Evolutionary conservation across 2,329 filamentous ascomycete species (phyloP).

Genomic region (Penicillium sumatraense): DNA sequence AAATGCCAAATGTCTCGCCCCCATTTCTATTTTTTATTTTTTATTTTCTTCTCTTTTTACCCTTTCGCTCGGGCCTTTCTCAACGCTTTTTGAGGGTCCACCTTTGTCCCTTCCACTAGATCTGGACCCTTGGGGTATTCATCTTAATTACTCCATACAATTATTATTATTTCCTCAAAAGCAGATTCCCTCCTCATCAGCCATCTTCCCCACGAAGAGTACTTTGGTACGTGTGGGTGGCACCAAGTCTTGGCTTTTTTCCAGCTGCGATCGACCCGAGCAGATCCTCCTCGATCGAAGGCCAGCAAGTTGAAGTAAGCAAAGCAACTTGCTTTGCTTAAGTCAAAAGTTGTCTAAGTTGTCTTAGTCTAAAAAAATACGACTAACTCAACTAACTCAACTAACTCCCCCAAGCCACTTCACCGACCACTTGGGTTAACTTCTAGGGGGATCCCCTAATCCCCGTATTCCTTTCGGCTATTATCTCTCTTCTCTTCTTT

Average conservation of each 20-base stretch:
- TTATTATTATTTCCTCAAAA: not conserved
- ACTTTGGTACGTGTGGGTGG: slow-evolving; percentile 12
- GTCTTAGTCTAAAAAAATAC: slow-evolving; percentile 19
- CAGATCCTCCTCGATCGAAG: slow-evolving; percentile 34
- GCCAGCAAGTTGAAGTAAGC: no score
- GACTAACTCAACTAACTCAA: not conserved
- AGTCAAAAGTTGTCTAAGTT: no score
- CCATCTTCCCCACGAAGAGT: no score
- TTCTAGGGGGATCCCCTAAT: slow-evolving; percentile 12
- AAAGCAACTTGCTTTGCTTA: no score
- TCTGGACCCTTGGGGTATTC: not conserved
- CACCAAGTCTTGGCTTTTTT: slow-evolving; percentile 23
- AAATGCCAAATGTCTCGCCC: not conserved
- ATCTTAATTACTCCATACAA: not conserved
- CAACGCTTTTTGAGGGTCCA: not conserved
- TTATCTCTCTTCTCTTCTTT: not conserved
- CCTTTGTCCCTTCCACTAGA: not conserved
- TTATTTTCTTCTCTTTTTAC: not conserved
- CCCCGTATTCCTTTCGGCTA: not conserved
- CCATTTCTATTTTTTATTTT: not conserved
- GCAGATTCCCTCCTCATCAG: not conserved
- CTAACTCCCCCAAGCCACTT: slow-evolving; percentile 21
- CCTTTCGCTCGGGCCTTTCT: not conserved
- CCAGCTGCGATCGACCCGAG: slow-evolving; percentile 32
- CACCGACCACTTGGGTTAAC: slow-evolving; percentile 4